Conservation (phyloP, 352 stramenopile genomes). For the Phytophthora fragariae region DNA sequence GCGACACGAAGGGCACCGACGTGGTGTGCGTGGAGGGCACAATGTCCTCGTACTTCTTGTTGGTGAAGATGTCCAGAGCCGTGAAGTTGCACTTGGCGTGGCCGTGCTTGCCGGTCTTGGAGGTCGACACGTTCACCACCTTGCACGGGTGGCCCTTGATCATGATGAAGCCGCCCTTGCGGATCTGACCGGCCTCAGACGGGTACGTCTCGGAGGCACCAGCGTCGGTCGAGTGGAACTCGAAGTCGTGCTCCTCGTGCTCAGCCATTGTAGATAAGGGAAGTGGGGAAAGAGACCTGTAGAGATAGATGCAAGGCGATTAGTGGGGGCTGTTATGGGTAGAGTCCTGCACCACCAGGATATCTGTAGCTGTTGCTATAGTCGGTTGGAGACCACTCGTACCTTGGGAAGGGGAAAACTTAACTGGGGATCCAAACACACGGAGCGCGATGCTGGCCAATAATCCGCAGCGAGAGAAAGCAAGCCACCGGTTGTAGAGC, state of each 20-base stretch:
- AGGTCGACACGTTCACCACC: conserved; percentile 98
- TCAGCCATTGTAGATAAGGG: conserved; percentile 58
- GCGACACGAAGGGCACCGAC: conserved; percentile 97
- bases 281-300: conserved; percentile 23
- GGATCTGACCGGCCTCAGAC: conserved; percentile 98
- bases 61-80: conserved; percentile 99
- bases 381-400: conserved; percentile 25
- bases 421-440: conserved; percentile 49
- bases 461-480: conserved; percentile 12
- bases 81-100: conserved; percentile 99
- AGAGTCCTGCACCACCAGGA: conserved; percentile 22
- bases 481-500: conserved; percentile 13
- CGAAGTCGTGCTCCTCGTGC: conserved; percentile 75
- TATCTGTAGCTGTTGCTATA: not conserved
- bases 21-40: conserved; percentile 99
- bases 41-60: conserved; percentile 99
- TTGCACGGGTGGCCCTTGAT: conserved; percentile 99
- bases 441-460: conserved; percentile 34
- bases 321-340: not conserved
- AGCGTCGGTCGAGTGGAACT: conserved; percentile 95
- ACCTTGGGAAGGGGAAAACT: conserved; percentile 55
- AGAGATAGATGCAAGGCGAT: not conserved
- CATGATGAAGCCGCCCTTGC: conserved; percentile 99
- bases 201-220: conserved; percentile 98
- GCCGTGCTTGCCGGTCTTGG: conserved; percentile 99